Percentiles rank a stretch among this genome's conserved stretches.
phyloP scores from a whole-genome alignment of 257 asterid genomes.

The Penstemon davidsonii region DNA sequence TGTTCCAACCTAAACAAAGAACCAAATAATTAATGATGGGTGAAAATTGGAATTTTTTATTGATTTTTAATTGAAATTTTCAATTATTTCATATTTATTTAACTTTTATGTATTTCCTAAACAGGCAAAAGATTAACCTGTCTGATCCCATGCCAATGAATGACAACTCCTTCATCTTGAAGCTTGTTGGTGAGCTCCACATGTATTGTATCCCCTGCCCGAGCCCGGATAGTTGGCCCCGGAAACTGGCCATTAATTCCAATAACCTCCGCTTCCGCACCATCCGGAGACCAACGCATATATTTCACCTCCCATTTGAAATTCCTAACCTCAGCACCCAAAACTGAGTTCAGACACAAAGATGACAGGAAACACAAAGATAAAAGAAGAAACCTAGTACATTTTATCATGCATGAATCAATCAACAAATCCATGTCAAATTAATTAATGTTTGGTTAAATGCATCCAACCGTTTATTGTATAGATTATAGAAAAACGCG shows the following conservation, averaged over 20 bases:
- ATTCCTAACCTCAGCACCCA: constrained; percentile 41
- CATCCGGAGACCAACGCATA: constrained; percentile 72
- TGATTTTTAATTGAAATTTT: too few relatives aligned
- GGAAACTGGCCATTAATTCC: constrained; percentile 78
- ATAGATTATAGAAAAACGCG: too few relatives aligned
- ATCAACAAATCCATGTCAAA: constrained; percentile 3
- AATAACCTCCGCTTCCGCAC: constrained; percentile 53
- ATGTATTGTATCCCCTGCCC: constrained; percentile 59
- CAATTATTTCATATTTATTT: too few relatives aligned
- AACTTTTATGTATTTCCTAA: too few relatives aligned
- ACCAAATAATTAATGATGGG: too few relatives aligned
- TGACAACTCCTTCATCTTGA: constrained; percentile 67
- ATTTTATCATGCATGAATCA: too few relatives aligned
- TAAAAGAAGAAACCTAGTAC: neutral
- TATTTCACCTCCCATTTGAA: constrained; percentile 67
- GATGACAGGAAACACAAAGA: neutral
- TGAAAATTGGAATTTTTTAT: too few relatives aligned
- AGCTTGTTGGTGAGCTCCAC: constrained; percentile 70
- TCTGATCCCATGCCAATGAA: constrained; percentile 90
- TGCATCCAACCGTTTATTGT: too few relatives aligned
- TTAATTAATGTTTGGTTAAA: too few relatives aligned
- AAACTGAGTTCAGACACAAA: constrained; percentile 12
- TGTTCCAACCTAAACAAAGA: constrained; percentile 54
- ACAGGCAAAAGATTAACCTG: constrained; percentile 45
- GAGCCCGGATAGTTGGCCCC: constrained; percentile 77